Evolutionary conservation across 208 protist species (phyloP), one percentile per base, ranked within the genome.

Genomic region (Trypanosoma avium): DNA sequence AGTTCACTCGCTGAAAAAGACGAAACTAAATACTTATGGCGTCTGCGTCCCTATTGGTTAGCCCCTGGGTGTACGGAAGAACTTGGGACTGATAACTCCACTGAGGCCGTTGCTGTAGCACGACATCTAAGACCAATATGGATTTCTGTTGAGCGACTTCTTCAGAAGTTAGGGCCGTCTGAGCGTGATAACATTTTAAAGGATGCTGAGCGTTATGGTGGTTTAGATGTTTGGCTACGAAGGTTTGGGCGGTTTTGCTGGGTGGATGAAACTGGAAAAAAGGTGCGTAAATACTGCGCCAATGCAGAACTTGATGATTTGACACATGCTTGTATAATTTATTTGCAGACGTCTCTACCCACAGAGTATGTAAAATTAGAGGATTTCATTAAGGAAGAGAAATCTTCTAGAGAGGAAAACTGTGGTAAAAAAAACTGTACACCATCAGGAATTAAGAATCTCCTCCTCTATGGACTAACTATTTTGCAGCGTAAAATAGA

Each of bases 41-140:
- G 88, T 9, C 67, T 92, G 49, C 82, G 88, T 3, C 88, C 88
- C 4, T 90, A 84, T 42, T 90, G 78, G 78, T 64, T 94, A 19
- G 66, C 88, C 10, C 88, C 88, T 6, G 70, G 75, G 40, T 79
- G 73, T 49, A 69, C 69, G 21, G 81, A 70, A 17, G 79, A 92
- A 26, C 35, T 79, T 19, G 60, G 58, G 13, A 21, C 35, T 9
- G 47, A 45, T 1, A 57, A 58, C 35, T 70, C 88, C 12, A 60
- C 72, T 8, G 53, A 54, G n/a, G 59, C 45, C 5, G 48, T 61
- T 0, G 56, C 59, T 1, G 24, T 90, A 33, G 60, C 61, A 10
- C n/a, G 32, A 32, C 56, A 75, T 26, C 67, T 94, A 40, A 79
- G 72, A 17, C 84, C 88, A 6, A 57, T 77, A 45, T 94, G 88